A percentile compares a stretch with the other conserved stretches of the same genome.
These are phyloP conservation scores for Diophrys sp. DNA, from an alignment of 73 alveolate species.

Conservation along the genomic window DNA sequence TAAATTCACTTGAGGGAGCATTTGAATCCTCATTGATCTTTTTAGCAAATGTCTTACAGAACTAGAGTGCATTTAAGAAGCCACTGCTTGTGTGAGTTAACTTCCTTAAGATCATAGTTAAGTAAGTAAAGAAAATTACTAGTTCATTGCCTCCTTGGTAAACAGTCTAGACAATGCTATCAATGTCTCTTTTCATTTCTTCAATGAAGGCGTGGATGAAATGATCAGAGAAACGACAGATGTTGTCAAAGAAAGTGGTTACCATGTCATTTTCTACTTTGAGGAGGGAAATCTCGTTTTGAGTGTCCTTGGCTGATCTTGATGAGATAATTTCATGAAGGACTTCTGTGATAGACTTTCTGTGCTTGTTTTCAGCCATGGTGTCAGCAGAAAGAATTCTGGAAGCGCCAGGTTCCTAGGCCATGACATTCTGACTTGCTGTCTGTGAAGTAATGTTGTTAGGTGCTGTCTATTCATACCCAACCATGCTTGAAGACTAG, in stretches of 20 bases:
- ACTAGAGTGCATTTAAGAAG: slow-evolving; percentile 24
- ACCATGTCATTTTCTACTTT: slow-evolving; percentile 48
- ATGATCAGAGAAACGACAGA: slow-evolving; percentile 33
- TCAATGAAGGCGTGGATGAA: slow-evolving; percentile 47
- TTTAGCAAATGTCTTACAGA: slow-evolving; percentile 37
- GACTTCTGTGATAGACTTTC: slow-evolving; percentile 39
- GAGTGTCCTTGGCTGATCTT: slow-evolving; percentile 29
- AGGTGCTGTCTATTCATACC: slow-evolving; percentile 14
- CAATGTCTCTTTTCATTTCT: slow-evolving; percentile 41
- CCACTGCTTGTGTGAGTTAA: slow-evolving; percentile 20
- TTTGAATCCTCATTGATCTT: slow-evolving; percentile 35
- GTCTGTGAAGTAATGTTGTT: slow-evolving; percentile 19
- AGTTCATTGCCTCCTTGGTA: slow-evolving; percentile 41
- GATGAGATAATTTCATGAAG: slow-evolving; percentile 33
- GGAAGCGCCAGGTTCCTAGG: slow-evolving; percentile 29
- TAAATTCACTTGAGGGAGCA: slow-evolving; percentile 35
- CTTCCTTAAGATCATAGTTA: slow-evolving; percentile 35
- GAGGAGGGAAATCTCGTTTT: slow-evolving; percentile 29
- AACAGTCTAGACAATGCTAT: slow-evolving; percentile 15
- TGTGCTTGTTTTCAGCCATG: slow-evolving; percentile 24
- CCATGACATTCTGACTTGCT: slow-evolving; percentile 15
- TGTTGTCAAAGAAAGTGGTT: slow-evolving; percentile 51
- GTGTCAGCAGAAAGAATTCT: slow-evolving; percentile 56
- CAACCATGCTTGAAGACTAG: slow-evolving; percentile 28
- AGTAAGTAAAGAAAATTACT: slow-evolving; percentile 41